A percentile compares a stretch with the other conserved stretches of the same genome.
phyloP scores from a whole-genome alignment of 2,329 filamentous ascomycete genomes.

The Fusarium bactridioides region DNA sequence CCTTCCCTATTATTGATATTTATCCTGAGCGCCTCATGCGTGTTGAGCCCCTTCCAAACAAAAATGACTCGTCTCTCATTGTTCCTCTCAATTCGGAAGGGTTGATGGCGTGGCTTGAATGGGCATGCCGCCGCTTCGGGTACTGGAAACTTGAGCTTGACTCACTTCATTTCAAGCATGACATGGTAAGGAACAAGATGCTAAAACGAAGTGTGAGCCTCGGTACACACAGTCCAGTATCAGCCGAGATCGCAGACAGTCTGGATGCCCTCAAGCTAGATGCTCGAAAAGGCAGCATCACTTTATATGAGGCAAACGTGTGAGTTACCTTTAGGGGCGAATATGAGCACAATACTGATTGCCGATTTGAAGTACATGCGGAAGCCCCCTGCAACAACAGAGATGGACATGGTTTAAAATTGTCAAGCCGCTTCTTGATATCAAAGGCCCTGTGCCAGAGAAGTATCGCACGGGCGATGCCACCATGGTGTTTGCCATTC shows the following conservation, averaged over 20 bases:
- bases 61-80: background rate
- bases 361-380: background rate
- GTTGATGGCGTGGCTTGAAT: constrained; percentile 25
- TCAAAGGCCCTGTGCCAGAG: background rate
- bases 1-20: background rate
- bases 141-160: constrained; percentile 37
- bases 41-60: background rate
- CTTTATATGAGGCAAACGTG: constrained; percentile 34
- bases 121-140: constrained; percentile 28
- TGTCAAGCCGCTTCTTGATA: constrained; percentile 25
- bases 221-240: background rate
- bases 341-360: background rate
- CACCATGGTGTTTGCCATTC: constrained; percentile 32
- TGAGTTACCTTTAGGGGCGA: background rate
- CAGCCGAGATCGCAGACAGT: background rate
- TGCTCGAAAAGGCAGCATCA: constrained; percentile 22
- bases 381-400: background rate
- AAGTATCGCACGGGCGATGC: constrained; percentile 12
- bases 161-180: constrained; percentile 27
- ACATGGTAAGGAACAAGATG: background rate
- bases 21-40: constrained; percentile 2
- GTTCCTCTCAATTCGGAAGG: background rate
- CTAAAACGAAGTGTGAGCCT: background rate
- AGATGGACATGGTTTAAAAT: constrained; percentile 40
- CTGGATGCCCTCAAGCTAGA: constrained; percentile 6